phyloP scores from a whole-genome alignment of 1,284 basidiomycete genomes.

The Baeospora myosura region DNA sequence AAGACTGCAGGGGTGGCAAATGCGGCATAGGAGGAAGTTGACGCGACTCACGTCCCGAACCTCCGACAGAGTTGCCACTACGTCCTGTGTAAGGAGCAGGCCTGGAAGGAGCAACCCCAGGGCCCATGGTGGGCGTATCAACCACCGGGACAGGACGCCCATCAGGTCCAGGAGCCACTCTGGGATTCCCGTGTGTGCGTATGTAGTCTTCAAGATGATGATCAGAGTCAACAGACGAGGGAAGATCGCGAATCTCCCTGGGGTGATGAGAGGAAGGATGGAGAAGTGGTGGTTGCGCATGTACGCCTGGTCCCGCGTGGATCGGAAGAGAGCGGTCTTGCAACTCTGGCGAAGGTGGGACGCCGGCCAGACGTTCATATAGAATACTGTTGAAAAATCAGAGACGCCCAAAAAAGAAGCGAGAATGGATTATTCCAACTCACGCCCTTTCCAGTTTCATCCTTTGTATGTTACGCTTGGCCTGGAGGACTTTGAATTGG shows the following conservation, averaged over 20 bases:
- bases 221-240: slow-evolving; percentile 34
- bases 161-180: slow-evolving; percentile 37
- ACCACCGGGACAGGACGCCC: slow-evolving; percentile 39
- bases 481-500: slow-evolving; percentile 71
- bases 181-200: slow-evolving; percentile 36
- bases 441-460: slow-evolving; percentile 87
- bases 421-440: slow-evolving; percentile 31
- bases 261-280: slow-evolving; percentile 27
- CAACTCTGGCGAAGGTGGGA: neutral
- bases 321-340: neutral
- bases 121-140: slow-evolving; percentile 33
- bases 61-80: too few relatives aligned
- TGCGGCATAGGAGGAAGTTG: slow-evolving; percentile 43
- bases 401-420: slow-evolving; percentile 20
- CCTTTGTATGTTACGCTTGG: slow-evolving; percentile 81
- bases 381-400: slow-evolving; percentile 45
- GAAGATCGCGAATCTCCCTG: slow-evolving; percentile 34
- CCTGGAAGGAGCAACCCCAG: slow-evolving; percentile 34
- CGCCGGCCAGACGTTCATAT: slow-evolving; percentile 55
- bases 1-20: slow-evolving; percentile 25
- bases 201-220: slow-evolving; percentile 35
- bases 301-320: slow-evolving; percentile 13
- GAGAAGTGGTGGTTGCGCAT: slow-evolving; percentile 26
- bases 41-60: slow-evolving; percentile 16
- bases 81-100: slow-evolving; percentile 25